Base-by-base conservation (phyloP, 106 monocot genomes). In the Dendrobium chrysotoxum region DNA sequence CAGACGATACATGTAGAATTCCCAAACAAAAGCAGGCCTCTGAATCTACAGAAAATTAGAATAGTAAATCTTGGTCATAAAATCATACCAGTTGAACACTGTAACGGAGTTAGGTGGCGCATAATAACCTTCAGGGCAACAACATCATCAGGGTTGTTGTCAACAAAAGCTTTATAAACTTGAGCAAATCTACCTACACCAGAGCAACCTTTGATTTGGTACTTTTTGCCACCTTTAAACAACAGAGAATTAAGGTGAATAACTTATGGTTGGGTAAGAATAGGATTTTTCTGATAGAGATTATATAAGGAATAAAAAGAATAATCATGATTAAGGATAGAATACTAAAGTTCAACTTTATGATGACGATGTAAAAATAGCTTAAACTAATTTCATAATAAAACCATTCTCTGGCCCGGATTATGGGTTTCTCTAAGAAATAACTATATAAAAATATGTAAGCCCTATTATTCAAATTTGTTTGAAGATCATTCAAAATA, bases 1-100 rank as follows among this genome's bases (percentile, higher is more conserved):
- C 76, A 82, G 88, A 18, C 94, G 90, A 82, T 97, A 97, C 87
- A 94, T 90, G 72, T 97, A 92, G 77, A 98, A 98, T 87, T 98
- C 97, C 97, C 94, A 98, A 82, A 94, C 86, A 85, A 89, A 98
- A 70, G 92, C 75, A 72, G 94, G 97, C 42, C 76, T 87, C 45
- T 98, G 94, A 81, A 98, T 88, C 97, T 98, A 82, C 40, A 84
- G 38, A 35, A 75, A 4, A 80, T 18, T n/a, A 70, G 42, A 13
- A 28, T 72, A 9, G 31, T 45, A 31, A 53, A 75, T 53, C 47
- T 30, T 54, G 21, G 40, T 45, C 17, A 20, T 21, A 16, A 72
- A 72, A 21, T n/a, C 41, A 61, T 73, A 53, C 17, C 58, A 35
- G 11, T 1, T 65, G 30, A 41, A 45, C 55, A 76, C 28, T 26